These are phyloP conservation scores for Plenodomus lindquistii DNA, from an alignment of 2,329 filamentous ascomycete genomes.

Conservation along the genomic window DNA sequence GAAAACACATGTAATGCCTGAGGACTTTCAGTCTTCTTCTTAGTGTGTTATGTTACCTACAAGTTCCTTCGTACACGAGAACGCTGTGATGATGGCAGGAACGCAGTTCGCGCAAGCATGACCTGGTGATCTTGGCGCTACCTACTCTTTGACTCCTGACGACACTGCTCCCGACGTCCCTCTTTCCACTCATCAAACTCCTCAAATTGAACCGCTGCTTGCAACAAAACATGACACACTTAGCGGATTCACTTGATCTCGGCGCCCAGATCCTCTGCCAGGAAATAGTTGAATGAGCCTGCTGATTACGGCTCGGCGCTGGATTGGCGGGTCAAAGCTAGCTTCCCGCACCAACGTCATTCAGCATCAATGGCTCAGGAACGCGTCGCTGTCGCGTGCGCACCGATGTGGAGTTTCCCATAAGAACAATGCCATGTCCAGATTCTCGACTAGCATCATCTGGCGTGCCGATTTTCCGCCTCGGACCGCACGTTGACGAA, in stretches of 20 bases:
- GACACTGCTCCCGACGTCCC: neutral
- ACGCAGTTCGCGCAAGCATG: too few species aligned
- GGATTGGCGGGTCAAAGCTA: slow-evolving; percentile 7
- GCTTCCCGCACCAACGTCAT: slow-evolving; percentile 12
- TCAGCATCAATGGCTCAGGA: slow-evolving; percentile 1
- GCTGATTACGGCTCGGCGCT: slow-evolving; percentile 8
- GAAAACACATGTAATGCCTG: too few species aligned
- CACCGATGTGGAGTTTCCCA: neutral
- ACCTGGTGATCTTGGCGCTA: too few species aligned
- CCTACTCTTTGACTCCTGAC: too few species aligned
- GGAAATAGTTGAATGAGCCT: neutral
- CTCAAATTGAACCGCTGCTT: too few species aligned
- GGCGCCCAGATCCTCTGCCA: neutral
- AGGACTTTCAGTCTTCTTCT: too few species aligned
- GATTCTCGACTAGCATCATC: neutral
- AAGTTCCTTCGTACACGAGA: too few species aligned
- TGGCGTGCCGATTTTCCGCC: slow-evolving; percentile 3
- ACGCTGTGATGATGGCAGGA: too few species aligned
- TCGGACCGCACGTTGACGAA: neutral
- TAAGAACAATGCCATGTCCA: neutral
- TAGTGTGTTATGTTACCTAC: too few species aligned
- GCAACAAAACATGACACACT: neutral
- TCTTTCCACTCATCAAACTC: neutral
- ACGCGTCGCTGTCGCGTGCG: slow-evolving; percentile 12
- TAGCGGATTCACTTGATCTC: neutral